Base-by-base conservation (phyloP, 768 basidiomycete genomes). In the Gelatoporia subvermispora region DNA sequence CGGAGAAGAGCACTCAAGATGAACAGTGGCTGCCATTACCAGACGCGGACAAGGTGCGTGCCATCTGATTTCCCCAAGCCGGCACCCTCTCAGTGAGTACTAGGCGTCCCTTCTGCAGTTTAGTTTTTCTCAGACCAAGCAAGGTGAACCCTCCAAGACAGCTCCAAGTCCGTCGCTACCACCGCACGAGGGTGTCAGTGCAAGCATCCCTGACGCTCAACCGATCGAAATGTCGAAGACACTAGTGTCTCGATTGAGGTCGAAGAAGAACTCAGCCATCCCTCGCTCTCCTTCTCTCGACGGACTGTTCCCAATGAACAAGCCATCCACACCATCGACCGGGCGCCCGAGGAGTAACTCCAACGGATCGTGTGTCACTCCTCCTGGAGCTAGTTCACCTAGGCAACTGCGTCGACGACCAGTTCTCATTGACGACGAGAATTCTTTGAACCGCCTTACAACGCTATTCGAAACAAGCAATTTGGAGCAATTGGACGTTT, bases 341-440 rank as follows among this genome's bases (percentile, higher is more conserved):
- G 21, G 25, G 40, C 21, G 21, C 21, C 21, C 3, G 40, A 41
- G 25, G 9, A 18, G 8, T 18, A 41, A 20, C 9, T 40, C 22
- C 5, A 31, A 31, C 28, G 28, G 28, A 5, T 31, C 28, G 13
- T 31, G 53, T 16, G 55, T 56, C 4, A 53, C 59, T 7, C 50
- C 53, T 18, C 25, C 35, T 8, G 49, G 49, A 23, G 47, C 53
- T 10, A 23, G 49, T 4, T 41, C 39, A 34, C 56, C 43, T 22
- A 65, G 63, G n/a, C 67, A 60, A 45, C 54, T 64, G 21, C 71
- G 70, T 21, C 69, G 70, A 20, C 66, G 65, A 16, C 67, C 69
- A 13, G 59, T 74, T 17, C 62, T 68, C 28, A 54, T 72, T 3
- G 67, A 76, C 34, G 75, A 78, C 45, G 64, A 65, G 40, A 47